These are phyloP conservation scores for Peribolospora kevripleyi DNA, from an alignment of 768 basidiomycete genomes.

Conservation along the genomic window DNA sequence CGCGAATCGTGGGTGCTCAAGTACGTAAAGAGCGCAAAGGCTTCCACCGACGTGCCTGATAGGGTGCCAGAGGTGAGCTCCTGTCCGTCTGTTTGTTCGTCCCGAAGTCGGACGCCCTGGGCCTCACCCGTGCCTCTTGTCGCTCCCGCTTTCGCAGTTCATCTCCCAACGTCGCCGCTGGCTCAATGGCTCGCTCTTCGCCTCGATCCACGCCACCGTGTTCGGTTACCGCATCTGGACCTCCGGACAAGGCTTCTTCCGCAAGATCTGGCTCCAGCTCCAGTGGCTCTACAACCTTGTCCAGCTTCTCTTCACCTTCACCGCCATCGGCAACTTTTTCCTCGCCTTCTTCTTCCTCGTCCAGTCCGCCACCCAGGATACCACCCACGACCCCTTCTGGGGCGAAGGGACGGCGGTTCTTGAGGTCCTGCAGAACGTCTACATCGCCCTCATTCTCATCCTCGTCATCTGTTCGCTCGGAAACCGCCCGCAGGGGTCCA, in stretches of 20 bases:
- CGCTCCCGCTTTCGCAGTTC: constrained; percentile 2
- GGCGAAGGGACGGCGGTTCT: constrained; percentile 51
- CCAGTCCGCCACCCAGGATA: constrained; percentile 40
- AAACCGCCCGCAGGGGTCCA: constrained; percentile 52
- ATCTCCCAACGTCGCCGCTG: constrained; percentile 20
- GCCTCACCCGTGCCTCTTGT: constrained; percentile 3
- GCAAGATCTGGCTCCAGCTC: constrained; percentile 13
- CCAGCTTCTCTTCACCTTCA: constrained; percentile 17
- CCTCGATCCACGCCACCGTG: constrained; percentile 10
- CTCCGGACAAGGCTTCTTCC: constrained; percentile 17
- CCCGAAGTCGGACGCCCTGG: not conserved
- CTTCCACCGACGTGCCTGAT: constrained; percentile 18
- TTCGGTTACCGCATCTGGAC: constrained; percentile 17
- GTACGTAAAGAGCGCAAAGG: constrained; percentile 14
- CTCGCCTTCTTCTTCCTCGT: constrained; percentile 47
- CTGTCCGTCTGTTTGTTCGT: not conserved
- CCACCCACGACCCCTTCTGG: constrained; percentile 41
- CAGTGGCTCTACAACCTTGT: constrained; percentile 5
- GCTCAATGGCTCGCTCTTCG: constrained; percentile 17
- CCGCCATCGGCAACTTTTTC: constrained; percentile 12
- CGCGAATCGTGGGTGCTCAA: constrained; percentile 17
- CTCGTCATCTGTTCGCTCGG: constrained; percentile 54
- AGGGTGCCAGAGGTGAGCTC: not conserved
- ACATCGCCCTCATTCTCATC: constrained; percentile 62
- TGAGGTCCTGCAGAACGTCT: constrained; percentile 34